A percentile compares a stretch with the other conserved stretches of the same genome.
These are phyloP conservation scores for Scalesia atractyloides DNA, from an alignment of 129 eudicot species.

Conservation along the genomic window DNA sequence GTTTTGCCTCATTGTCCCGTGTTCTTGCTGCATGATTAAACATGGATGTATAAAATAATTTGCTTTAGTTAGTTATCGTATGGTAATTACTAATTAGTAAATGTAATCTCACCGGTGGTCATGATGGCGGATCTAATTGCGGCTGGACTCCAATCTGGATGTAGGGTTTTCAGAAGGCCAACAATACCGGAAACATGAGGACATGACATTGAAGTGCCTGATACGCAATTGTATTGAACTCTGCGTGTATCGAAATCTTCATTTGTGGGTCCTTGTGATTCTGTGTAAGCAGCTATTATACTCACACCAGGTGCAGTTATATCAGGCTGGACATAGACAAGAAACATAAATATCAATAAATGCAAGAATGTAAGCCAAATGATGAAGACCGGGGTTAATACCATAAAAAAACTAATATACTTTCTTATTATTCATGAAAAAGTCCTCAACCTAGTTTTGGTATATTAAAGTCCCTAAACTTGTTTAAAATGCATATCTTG, in stretches of 20 bases:
- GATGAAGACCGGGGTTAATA: too few species aligned
- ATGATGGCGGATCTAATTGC: slow-evolving; percentile 86
- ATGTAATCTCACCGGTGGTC: slow-evolving; percentile 63
- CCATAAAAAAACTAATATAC: too few species aligned
- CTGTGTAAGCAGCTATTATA: slow-evolving; percentile 82
- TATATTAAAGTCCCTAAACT: too few species aligned
- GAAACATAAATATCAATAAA: slow-evolving; percentile 13
- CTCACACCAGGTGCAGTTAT: slow-evolving; percentile 93
- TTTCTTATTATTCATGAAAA: too few species aligned
- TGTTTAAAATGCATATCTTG: too few species aligned
- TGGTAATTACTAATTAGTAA: neutral
- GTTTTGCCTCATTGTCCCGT: slow-evolving; percentile 57
- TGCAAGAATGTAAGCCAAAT: too few species aligned
- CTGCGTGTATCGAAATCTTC: slow-evolving; percentile 68
- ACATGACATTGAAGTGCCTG: slow-evolving; percentile 98
- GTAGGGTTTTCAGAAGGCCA: slow-evolving; percentile 80
- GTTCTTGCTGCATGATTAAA: slow-evolving; percentile 50
- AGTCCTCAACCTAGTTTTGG: too few species aligned
- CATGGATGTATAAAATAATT: neutral
- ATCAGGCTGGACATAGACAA: slow-evolving; percentile 56
- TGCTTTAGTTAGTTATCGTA: neutral
- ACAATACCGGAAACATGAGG: slow-evolving; percentile 95
- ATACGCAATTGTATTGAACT: slow-evolving; percentile 54
- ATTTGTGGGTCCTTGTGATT: slow-evolving; percentile 81
- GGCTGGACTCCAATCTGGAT: slow-evolving; percentile 94